Percentiles rank a stretch among this genome's conserved stretches.
These are phyloP conservation scores for Termitomyces sp. DNA, from an alignment of 768 basidiomycete genomes.

Conservation along the genomic window DNA sequence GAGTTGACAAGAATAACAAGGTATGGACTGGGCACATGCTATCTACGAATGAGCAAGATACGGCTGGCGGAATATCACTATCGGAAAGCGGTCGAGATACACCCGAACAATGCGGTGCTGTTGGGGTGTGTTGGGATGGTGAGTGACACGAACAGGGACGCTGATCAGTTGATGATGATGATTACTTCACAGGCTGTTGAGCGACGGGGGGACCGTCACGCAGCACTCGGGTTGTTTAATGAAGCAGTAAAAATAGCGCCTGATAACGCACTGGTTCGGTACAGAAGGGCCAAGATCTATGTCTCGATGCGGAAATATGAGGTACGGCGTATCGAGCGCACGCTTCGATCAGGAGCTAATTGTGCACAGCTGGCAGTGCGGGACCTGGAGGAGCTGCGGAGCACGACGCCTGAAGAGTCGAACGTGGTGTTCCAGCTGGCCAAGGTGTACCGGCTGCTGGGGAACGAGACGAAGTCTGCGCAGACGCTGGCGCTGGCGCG, in stretches of 20 bases:
- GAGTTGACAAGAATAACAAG: slow-evolving; percentile 34
- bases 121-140: slow-evolving; percentile 96
- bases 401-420: slow-evolving; percentile 88
- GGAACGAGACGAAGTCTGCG: slow-evolving; percentile 74
- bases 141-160: slow-evolving; percentile 29
- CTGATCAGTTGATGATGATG: too few species aligned
- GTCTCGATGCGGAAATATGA: slow-evolving; percentile 79
- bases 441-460: slow-evolving; percentile 80
- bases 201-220: slow-evolving; percentile 70
- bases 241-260: slow-evolving; percentile 75
- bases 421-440: slow-evolving; percentile 97
- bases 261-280: slow-evolving; percentile 89
- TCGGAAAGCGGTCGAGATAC: slow-evolving; percentile 86
- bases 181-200: slow-evolving; percentile 70
- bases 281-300: slow-evolving; percentile 89
- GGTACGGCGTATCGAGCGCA: slow-evolving; percentile 42
- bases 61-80: slow-evolving; percentile 96
- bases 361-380: slow-evolving; percentile 61
- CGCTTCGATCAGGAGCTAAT: slow-evolving; percentile 7
- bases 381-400: slow-evolving; percentile 77
- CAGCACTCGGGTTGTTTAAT: slow-evolving; percentile 77
- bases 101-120: slow-evolving; percentile 93
- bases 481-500: slow-evolving; percentile 86
- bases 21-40: slow-evolving; percentile 99
- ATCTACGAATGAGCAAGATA: slow-evolving; percentile 90